Base-by-base conservation (phyloP, 2,329 filamentous ascomycete species). In the Ascochyta clinopodiicola region DNA sequence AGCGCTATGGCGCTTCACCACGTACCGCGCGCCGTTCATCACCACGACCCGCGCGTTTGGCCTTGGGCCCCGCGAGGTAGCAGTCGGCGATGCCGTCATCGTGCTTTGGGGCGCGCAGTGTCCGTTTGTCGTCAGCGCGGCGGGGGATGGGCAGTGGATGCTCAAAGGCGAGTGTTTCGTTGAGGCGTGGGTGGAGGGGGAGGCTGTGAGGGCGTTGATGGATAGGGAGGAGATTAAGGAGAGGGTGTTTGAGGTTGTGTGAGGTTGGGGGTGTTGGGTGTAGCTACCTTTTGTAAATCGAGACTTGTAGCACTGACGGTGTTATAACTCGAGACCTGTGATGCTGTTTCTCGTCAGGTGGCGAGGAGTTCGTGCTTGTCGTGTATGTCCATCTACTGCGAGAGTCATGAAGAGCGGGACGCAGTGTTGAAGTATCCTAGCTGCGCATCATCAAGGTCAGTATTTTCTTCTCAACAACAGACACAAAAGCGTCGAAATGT, bases 21-120 rank as follows among this genome's bases (percentile, higher is more conserved):
- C 38, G 4, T 60, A 64, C 31, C 54, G 64, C 0, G 44, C 56
- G 22, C 47, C 51, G 2, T 64, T 65, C 37, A 27, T 53, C 5
- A 65, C 63, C 2, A 8, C 47, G 21, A 12, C 35, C 1, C 60
- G 63, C 2, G 48, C 19, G 9, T 34, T 66, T 38, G 63, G 61
- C 4, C 39, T 64, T 2, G 63, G 63, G 8, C 57, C 58, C 9
- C 38, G 38, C 2, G 43, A 45, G 3, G 19, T 44, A 13, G 42
- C 37, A 24, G 39, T 34, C 17, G 61, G 56, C 3, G 64, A 67
- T 50, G 10, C 19, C 9, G 44, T 67, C 4, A 59, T 54, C 13
- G 54, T 62, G 27, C 42, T 64, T 8, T 66, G 56, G 58, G 63
- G 63, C 8, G 56, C 53, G 1, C 63, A 66, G 46, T 57, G 62